These are phyloP conservation scores for Fusarium sp. DNA, from an alignment of 2,329 filamentous ascomycete genomes.

Conservation along the genomic window DNA sequence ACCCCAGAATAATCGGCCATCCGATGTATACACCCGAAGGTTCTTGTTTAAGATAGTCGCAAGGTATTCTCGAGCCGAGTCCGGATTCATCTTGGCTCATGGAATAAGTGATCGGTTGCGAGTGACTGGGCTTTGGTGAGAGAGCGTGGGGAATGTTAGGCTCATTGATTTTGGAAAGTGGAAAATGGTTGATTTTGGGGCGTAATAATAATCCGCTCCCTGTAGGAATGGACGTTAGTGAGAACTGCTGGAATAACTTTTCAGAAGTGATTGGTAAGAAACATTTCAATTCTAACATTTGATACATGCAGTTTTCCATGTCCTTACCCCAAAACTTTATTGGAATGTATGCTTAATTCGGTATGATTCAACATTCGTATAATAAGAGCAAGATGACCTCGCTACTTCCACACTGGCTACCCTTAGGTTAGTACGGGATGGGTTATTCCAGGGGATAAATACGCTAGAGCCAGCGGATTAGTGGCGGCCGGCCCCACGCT, in stretches of 20 bases:
- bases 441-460: background rate
- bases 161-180: conserved; percentile 18
- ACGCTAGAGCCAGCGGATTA: conserved; percentile 27
- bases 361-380: background rate
- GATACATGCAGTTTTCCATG: background rate
- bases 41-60: conserved; percentile 79
- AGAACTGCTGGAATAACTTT: background rate
- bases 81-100: conserved; percentile 58
- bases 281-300: background rate
- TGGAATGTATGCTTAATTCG: background rate
- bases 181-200: conserved; percentile 1
- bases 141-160: conserved; percentile 12
- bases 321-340: background rate
- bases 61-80: conserved; percentile 67
- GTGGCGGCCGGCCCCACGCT: conserved; percentile 36
- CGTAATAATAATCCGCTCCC: conserved; percentile 7
- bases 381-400: background rate
- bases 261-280: background rate
- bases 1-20: conserved; percentile 89
- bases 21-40: conserved; percentile 81
- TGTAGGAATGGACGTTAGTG: background rate
- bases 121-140: background rate
- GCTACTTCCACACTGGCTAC: background rate
- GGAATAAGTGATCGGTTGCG: conserved; percentile 3
- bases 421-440: background rate